These are phyloP conservation scores for Fusarium sp. DNA, from an alignment of 2,329 filamentous ascomycete species.

Conservation along the genomic window DNA sequence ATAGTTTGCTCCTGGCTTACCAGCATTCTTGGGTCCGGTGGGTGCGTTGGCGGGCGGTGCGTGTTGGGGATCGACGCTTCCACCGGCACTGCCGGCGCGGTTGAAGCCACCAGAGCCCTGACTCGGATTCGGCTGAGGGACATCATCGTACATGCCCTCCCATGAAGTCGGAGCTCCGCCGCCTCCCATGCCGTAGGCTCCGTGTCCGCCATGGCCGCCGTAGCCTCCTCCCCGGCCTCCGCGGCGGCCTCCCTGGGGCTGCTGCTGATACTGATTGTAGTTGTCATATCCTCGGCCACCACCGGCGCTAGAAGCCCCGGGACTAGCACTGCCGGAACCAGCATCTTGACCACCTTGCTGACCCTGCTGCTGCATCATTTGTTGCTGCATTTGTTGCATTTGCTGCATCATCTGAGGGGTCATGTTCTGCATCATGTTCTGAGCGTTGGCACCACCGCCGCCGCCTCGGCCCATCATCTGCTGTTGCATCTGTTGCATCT, in stretches of 20 bases:
- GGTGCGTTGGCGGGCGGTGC: conserved; percentile 72
- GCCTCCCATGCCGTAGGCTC: conserved; percentile 51
- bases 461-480: conserved; percentile 60
- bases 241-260: conserved; percentile 50
- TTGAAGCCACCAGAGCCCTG: conserved; percentile 54
- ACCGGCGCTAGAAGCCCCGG: conserved; percentile 25
- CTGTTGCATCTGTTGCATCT: conserved; percentile 76
- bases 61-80: conserved; percentile 57
- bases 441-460: conserved; percentile 51
- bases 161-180: conserved; percentile 81
- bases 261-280: conserved; percentile 58
- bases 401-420: conserved; percentile 69
- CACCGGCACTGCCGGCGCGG: conserved; percentile 56
- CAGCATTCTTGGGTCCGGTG: conserved; percentile 95
- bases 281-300: conserved; percentile 48
- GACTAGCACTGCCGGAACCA: conserved; percentile 40
- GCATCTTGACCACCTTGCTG: conserved; percentile 47
- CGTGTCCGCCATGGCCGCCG: conserved; percentile 44
- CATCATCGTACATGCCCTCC: conserved; percentile 99
- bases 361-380: conserved; percentile 56
- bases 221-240: conserved; percentile 49
- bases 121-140: conserved; percentile 80
- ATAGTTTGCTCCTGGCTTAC: conserved; percentile 91
- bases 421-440: conserved; percentile 57
- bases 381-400: conserved; percentile 62